phyloP scores from a whole-genome alignment of 2,329 filamentous ascomycete species.

The Chrysosporium queenslandicum region DNA sequence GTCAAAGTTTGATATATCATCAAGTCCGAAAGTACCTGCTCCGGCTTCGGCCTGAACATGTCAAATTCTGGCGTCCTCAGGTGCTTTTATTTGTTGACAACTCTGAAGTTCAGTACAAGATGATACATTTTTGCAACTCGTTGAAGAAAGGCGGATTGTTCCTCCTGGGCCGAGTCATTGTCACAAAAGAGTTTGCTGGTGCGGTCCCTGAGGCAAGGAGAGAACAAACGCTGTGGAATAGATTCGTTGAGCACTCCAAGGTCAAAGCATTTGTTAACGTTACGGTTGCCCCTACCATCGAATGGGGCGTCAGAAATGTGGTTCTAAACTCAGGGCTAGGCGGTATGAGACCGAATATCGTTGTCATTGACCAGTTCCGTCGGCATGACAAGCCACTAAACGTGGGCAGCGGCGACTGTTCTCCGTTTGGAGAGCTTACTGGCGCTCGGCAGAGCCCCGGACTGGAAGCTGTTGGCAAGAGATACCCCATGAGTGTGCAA shows the following conservation, averaged over 20 bases:
- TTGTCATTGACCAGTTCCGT: constrained; percentile 66
- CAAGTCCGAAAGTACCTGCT: constrained; percentile 82
- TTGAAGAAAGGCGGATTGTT: constrained; percentile 80
- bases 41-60: constrained; percentile 74
- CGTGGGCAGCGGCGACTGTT: background rate
- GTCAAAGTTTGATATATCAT: constrained; percentile 77
- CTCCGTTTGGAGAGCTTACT: constrained; percentile 11
- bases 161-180: constrained; percentile 78
- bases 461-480: constrained; percentile 5
- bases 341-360: constrained; percentile 83
- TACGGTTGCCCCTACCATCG: constrained; percentile 68
- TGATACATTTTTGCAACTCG: constrained; percentile 86
- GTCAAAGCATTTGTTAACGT: constrained; percentile 88
- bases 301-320: constrained; percentile 76
- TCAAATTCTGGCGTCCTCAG: constrained; percentile 88
- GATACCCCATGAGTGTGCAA: constrained; percentile 41
- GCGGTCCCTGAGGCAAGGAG: constrained; percentile 71
- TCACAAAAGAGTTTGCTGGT: constrained; percentile 67
- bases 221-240: constrained; percentile 74
- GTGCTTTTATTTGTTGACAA: constrained; percentile 77
- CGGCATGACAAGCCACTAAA: constrained; percentile 45
- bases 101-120: constrained; percentile 66
- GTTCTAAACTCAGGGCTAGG: constrained; percentile 72
- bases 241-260: constrained; percentile 73
- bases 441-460: constrained; percentile 11